Evolutionary conservation across 257 asterid species (phyloP).

Genomic region (Parsonsia alboflavescens): DNA sequence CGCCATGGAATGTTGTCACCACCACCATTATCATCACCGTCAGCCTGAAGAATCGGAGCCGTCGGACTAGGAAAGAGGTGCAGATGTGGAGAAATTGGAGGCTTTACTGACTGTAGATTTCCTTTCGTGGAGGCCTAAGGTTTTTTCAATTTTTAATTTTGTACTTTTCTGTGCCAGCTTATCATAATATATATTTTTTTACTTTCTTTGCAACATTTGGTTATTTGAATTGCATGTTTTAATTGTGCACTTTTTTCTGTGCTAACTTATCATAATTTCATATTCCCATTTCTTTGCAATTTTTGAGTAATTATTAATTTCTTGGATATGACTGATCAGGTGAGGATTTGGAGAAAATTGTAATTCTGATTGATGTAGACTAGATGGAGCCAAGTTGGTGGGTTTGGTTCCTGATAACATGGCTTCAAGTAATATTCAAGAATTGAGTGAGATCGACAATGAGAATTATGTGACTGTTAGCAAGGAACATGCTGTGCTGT

Average conservation of each 20-base stretch:
- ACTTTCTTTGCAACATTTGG: too few relatives aligned
- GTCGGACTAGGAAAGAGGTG: constrained; percentile 10
- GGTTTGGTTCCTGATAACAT: constrained; percentile 83
- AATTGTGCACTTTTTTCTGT: too few relatives aligned
- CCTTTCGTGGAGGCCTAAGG: constrained; percentile 74
- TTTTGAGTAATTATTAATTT: not conserved
- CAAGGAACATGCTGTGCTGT: constrained; percentile 77
- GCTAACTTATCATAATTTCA: not conserved
- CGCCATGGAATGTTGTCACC: constrained; percentile 70
- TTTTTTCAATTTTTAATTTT: constrained; percentile 8
- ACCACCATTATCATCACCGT: constrained; percentile 24
- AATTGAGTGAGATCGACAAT: constrained; percentile 64
- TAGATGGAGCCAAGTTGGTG: constrained; percentile 88
- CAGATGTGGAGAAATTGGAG: constrained; percentile 34
- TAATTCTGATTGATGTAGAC: constrained; percentile 53
- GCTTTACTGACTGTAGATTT: constrained; percentile 35
- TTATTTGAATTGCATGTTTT: too few relatives aligned
- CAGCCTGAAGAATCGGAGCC: constrained; percentile 22
- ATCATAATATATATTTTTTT: too few relatives aligned
- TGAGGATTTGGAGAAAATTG: constrained; percentile 54
- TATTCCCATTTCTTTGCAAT: not conserved
- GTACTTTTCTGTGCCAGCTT: not conserved
- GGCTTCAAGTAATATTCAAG: constrained; percentile 50
- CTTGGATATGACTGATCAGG: constrained; percentile 27
- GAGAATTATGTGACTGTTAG: constrained; percentile 69